Evolutionary conservation across 257 asterid species (phyloP), one percentile per base, ranked within the genome.

Genomic region (Rauvolfia tetraphylla): DNA sequence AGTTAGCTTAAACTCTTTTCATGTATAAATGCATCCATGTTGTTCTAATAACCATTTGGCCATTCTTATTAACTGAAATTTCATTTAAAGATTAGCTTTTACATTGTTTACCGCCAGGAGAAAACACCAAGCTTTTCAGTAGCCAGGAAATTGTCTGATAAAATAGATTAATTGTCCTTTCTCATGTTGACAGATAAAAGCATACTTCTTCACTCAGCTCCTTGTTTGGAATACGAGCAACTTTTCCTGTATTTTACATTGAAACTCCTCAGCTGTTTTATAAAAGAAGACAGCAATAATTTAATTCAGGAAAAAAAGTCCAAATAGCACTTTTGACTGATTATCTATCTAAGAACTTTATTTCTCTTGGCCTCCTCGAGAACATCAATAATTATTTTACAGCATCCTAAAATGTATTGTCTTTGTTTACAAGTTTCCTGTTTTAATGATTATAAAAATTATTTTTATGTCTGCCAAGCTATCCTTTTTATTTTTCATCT

Each of bases 261-360:
- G 3, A 56, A 56, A 23, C 63, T 56, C 63, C 31, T 22, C 2
- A 7, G 7, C 63, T 56, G 63, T 8, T n/a, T 56, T 56, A 6
- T 9, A 22, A n/a, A n/a, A 23, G n/a, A 56, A 7, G 63, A 1
- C 4, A 15, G 31, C 33, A 14, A 17, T 15, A 33, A 62, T 62
- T 62, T 62, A 5, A 62, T 62, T 15, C 89, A 18, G n/a, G n/a
- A 23, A 31, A 33, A 38, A 31, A 33, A 61, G 38, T 1, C 67
- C 15, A 9, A 29, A 62, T 62, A 31, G 11, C 15, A 62, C 5
- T 62, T 62, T 31, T 23, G 4, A n/a, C 63, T 56, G 31, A n/a
- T 56, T n/a, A 23, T 53, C 63, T 56, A 56, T 56, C 33, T 20
- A 5, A 56, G 63, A 23, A 31, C 63, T n/a, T 56, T 13, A 49